Base-by-base conservation (phyloP, 257 asterid genomes). In the Henckelia pumila region DNA sequence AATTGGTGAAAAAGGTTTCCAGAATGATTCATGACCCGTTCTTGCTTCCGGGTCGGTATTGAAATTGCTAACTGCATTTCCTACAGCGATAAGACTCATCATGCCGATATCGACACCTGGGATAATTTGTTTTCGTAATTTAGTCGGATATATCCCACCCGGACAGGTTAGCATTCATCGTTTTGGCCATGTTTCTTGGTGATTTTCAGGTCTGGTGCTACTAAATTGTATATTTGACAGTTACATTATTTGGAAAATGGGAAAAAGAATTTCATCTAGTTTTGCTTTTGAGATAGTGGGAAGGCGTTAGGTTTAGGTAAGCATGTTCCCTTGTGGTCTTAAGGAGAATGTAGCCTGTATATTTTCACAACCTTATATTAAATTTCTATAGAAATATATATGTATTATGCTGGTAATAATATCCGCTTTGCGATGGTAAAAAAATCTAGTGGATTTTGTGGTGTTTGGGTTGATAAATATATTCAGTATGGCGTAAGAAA, bases 141-240 rank as follows among this genome's bases (percentile, higher is more conserved):
- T 67, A 57, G 72, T 33, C 68, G 75, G 59, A 67, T 60, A 17
- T 17, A 14, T 13, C 19, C 19, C 30, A 50, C 65, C 55, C 23
- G 14, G 29, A 33, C 67, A 32, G 70, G 71, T 70, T 64, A 69
- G 47, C 59, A 11, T 50, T 49, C 35, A 50, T 44, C 25, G 11
- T 76, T 61, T 10, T 13, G 67, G 60, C 77, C 47, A 68, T n/a
- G 44, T 63, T 60, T 59, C 17, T 50, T 67, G 66, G 65, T 64
- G 66, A 67, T 33, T 73, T 22, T 73, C 72, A 67, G 72, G 75
- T 75, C 20, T 60, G 57, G 53, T 70, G 72, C 76, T 40, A 64
- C 57, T 55, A 68, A 56, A 72, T 19, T 78, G 76, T 71, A 78
- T 60, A 75, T 77, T 63, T 55, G 64, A 69, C 75, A 59, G 55